A percentile compares a stretch with the other conserved stretches of the same genome.
Evolutionary conservation across 129 eudicot species (phyloP).

Genomic region (Cynara cardunculus): DNA sequence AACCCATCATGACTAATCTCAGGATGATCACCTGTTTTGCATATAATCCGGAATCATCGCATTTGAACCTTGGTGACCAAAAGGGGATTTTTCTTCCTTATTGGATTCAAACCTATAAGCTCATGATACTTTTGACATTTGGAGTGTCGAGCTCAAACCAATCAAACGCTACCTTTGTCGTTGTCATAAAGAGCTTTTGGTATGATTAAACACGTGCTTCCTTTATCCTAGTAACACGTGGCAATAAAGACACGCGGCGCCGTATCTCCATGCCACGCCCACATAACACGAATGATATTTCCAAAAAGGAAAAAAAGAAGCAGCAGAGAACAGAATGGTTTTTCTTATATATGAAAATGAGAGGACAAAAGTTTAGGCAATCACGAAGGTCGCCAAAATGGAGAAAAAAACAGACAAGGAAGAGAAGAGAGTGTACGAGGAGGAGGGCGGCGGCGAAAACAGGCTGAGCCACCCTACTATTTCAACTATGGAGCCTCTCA

Average conservation of each 20-base stretch:
- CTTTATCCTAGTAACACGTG: neutral
- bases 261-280: neutral
- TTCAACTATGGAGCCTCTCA: slow-evolving; percentile 54
- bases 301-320: too few species aligned
- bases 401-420: slow-evolving; percentile 23
- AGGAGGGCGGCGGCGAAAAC: neutral
- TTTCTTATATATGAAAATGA: neutral
- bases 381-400: neutral
- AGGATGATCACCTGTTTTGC: too few species aligned
- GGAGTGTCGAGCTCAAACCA: too few species aligned
- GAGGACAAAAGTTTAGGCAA: neutral
- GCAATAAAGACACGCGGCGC: neutral
- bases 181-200: too few species aligned
- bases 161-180: too few species aligned
- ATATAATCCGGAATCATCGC: too few species aligned
- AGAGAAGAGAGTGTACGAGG: neutral
- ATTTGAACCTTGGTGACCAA: too few species aligned
- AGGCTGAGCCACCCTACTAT: slow-evolving; percentile 27
- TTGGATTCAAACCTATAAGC: too few species aligned
- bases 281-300: neutral
- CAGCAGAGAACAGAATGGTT: too few species aligned
- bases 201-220: neutral
- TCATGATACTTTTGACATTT: too few species aligned
- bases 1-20: too few species aligned
- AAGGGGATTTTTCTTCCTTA: too few species aligned